Evolutionary conservation across 2,329 filamentous ascomycete species (phyloP).

Genomic region (Stagonosporopsis chrysanthemi): DNA sequence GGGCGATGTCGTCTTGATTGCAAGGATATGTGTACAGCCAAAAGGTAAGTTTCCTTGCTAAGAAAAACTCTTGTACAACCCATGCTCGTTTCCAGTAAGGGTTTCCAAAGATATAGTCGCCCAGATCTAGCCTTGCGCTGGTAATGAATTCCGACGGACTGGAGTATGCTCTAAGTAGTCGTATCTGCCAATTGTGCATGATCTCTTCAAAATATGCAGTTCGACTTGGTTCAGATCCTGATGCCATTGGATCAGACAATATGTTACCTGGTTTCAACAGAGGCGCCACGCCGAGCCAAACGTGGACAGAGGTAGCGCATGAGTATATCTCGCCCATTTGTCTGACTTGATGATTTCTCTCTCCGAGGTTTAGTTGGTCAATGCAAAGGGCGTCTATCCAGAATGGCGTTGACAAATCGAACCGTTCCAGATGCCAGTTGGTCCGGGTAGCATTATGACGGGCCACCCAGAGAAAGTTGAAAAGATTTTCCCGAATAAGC

Average conservation of each 20-base stretch:
- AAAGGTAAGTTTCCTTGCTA: not conserved
- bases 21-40: not conserved
- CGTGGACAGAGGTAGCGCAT: not conserved
- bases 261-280: not conserved
- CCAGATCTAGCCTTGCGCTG: not conserved
- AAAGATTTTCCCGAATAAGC: not conserved
- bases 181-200: not conserved
- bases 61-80: not conserved
- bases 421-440: not conserved
- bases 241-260: not conserved
- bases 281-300: not conserved
- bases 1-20: not conserved
- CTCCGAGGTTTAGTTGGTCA: not conserved
- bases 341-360: not conserved
- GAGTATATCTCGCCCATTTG: conserved; percentile 1
- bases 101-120: not conserved
- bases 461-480: not conserved
- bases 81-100: conserved; percentile 1
- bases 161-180: no score
- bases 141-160: no score
- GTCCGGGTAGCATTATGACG: not conserved
- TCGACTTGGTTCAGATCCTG: not conserved
- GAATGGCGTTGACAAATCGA: not conserved
- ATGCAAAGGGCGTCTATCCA: conserved; percentile 5
- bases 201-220: not conserved